A percentile compares a stretch with the other conserved stretches of the same genome.
phyloP scores from a whole-genome alignment of 495 filamentous ascomycete species.

The Stereocaulon alpinum region DNA sequence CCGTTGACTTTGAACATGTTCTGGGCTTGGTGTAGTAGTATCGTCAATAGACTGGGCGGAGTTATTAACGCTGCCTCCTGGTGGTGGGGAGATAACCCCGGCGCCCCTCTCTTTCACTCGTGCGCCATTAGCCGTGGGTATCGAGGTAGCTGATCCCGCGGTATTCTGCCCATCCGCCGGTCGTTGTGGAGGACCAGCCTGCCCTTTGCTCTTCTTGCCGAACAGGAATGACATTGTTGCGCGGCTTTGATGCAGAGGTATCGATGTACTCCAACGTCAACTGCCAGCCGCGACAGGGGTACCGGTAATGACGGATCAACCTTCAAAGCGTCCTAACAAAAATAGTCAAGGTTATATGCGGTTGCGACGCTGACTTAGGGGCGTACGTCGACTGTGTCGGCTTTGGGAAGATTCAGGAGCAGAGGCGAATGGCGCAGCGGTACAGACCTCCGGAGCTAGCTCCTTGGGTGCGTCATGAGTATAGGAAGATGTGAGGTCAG shows the following conservation, averaged over 20 bases:
- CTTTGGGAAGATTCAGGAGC: constrained; percentile 1
- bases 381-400: background rate
- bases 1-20: constrained; percentile 40
- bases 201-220: constrained; percentile 49
- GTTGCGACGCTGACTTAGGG: background rate
- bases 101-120: constrained; percentile 29
- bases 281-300: background rate
- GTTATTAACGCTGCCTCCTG: constrained; percentile 54
- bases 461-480: background rate
- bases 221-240: constrained; percentile 48
- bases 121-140: constrained; percentile 30
- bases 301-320: background rate
- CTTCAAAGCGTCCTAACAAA: background rate
- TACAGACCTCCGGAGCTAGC: constrained; percentile 4
- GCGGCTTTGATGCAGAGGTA: constrained; percentile 9
- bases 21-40: constrained; percentile 38
- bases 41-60: constrained; percentile 48
- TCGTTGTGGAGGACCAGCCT: constrained; percentile 39
- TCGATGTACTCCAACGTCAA: background rate
- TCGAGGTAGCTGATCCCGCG: constrained; percentile 31
- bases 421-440: background rate
- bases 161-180: constrained; percentile 43
- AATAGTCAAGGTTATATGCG: background rate
- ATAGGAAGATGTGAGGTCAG: background rate
- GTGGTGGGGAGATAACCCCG: constrained; percentile 44